Evolutionary conservation across 257 asterid genomes (phyloP).

Genomic region (Solanum habrochaites): DNA sequence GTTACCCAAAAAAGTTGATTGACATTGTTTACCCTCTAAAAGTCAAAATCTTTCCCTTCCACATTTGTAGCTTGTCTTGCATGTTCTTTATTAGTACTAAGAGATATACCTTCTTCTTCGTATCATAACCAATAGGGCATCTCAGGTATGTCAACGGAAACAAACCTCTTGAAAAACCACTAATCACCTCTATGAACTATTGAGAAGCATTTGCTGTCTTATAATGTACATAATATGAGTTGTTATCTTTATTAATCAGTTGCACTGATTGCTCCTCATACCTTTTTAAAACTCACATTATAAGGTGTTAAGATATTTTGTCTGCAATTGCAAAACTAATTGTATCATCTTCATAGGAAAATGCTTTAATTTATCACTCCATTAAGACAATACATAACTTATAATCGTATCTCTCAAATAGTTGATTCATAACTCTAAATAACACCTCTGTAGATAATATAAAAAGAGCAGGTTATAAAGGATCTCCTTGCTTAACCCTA

Average conservation of each 20-base stretch:
- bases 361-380: too few species aligned
- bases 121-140: neutral
- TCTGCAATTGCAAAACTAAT: too few species aligned
- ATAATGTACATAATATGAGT: neutral
- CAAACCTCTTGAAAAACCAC: neutral
- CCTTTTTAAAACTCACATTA: too few species aligned
- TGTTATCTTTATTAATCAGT: neutral
- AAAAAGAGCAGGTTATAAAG: too few species aligned
- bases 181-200: neutral
- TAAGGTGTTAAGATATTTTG: neutral
- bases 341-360: too few species aligned
- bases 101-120: neutral
- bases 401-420: too few species aligned
- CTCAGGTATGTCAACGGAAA: neutral
- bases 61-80: neutral
- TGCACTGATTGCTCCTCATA: neutral
- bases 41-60: neutral
- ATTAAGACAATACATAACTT: too few species aligned
- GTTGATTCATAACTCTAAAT: too few species aligned
- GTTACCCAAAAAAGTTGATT: too few species aligned
- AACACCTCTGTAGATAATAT: too few species aligned
- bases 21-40: neutral
- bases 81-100: neutral
- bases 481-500: neutral
- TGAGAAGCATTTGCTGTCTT: neutral